A percentile compares a stretch with the other conserved stretches of the same genome.
Conservation (phyloP, 176 grass and related monocot genomes). For the Oryza nivara region DNA sequence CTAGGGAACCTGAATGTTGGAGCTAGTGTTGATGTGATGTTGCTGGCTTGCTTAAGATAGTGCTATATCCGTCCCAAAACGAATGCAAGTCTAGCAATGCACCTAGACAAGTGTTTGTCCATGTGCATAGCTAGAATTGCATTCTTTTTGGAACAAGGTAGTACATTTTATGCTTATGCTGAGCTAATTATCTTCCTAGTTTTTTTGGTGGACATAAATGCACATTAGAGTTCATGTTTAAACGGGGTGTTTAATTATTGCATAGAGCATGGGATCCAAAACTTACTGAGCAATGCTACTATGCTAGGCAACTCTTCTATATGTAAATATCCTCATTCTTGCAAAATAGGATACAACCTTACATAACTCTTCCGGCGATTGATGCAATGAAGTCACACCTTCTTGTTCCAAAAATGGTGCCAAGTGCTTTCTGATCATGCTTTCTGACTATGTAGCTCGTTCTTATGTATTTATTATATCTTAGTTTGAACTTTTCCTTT, state of each 20-base stretch:
- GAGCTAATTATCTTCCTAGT: background rate
- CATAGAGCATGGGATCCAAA: background rate
- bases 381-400: background rate
- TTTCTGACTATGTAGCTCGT: background rate
- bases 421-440: background rate
- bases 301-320: background rate
- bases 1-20: background rate
- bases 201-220: background rate
- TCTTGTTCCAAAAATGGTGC: slow-evolving; percentile 19
- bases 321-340: background rate
- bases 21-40: background rate
- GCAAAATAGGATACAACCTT: background rate
- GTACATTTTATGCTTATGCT: background rate
- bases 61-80: no score
- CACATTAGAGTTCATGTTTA: background rate
- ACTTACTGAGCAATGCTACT: background rate
- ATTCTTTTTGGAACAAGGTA: no score
- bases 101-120: no score
- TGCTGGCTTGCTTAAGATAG: background rate
- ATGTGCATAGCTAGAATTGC: no score
- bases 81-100: no score
- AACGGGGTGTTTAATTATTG: background rate
- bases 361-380: background rate
- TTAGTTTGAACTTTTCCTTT: slow-evolving; percentile 23
- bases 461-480: background rate